phyloP scores from a whole-genome alignment of 306 rosid genomes.

The Castanea sativa region DNA sequence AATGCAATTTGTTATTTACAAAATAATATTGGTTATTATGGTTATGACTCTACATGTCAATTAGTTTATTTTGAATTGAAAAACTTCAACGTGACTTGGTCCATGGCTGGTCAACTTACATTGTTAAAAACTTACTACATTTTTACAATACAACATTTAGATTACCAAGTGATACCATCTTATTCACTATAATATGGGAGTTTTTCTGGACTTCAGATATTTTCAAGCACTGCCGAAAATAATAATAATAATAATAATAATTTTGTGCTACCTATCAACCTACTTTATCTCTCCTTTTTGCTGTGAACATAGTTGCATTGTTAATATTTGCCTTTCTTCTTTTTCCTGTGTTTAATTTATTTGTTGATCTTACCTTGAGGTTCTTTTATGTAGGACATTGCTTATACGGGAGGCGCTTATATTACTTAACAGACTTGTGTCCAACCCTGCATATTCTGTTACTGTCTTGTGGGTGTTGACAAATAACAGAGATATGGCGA shows the following conservation, averaged over 20 bases:
- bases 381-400: constrained; percentile 60
- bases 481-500: constrained; percentile 65
- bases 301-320: not conserved
- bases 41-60: not conserved
- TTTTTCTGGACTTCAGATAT: not conserved
- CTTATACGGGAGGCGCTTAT: constrained; percentile 81
- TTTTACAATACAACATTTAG: not conserved
- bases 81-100: no score
- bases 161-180: not conserved
- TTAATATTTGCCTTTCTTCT: not conserved
- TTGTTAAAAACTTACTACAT: not conserved
- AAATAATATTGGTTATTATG: not conserved
- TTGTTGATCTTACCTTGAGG: constrained; percentile 12
- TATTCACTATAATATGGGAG: not conserved
- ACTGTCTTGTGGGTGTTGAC: constrained; percentile 51
- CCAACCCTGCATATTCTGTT: constrained; percentile 59
- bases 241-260: no score
- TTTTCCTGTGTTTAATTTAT: constrained; percentile 1
- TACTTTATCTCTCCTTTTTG: no score
- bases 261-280: no score
- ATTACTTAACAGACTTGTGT: constrained; percentile 77
- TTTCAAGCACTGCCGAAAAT: no score
- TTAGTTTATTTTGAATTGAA: no score
- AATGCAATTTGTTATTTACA: not conserved
- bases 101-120: not conserved